Evolutionary conservation across 352 stramenopile genomes (phyloP), one percentile per base, ranked within the genome.

Genomic region (Phytophthora hybrid): DNA sequence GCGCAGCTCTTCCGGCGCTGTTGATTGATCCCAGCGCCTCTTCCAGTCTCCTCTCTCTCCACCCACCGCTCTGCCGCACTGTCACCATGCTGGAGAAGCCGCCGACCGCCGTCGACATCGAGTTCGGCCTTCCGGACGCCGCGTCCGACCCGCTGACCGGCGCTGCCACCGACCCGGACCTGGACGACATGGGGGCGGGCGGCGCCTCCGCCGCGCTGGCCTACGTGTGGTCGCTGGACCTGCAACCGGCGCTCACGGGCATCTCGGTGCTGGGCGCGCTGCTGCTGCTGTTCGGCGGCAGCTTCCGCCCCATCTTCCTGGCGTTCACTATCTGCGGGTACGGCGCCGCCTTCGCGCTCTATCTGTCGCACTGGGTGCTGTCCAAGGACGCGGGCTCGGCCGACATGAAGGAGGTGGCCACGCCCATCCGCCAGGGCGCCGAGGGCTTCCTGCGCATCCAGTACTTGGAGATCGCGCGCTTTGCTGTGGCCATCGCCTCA

Each of bases 331-430:
- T 97, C 73, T 97, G 91, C 63, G 85, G 82, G 52, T 94, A 95
- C 60, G 93, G 93, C 32, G 76, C 88, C 29, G 67, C 97, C 4
- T 97, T 97, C 56, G 81, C 90, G 14, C 71, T 96, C 19, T 98
- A 92, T 61, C 79, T 98, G 32, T 89, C 76, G 14, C 82, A 94
- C 59, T 93, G 84, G 82, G 93, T 98, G 60, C 78, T 98, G 29
- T 77, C 83, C 16, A 96, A 94, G 46, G 93, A 98, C 66, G 77
- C 96, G 6, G 96, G 96, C 29, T 97, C 92, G 19, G 72, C 83
- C 13, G 96, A 98, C 44, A 99, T 99, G 97, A 89, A 93, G 52
- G 92, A 92, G 55, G 94, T 99, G 19, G 93, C 92, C n/a, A 95
- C 87, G 7, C 95, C 97, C 23, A 99, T 99, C 69, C 89, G 93